Percentiles rank a stretch among this genome's conserved stretches.
Evolutionary conservation across 225 moss, liverwort and hornwort species (phyloP).

Genomic region (Marchantia paleacea): DNA sequence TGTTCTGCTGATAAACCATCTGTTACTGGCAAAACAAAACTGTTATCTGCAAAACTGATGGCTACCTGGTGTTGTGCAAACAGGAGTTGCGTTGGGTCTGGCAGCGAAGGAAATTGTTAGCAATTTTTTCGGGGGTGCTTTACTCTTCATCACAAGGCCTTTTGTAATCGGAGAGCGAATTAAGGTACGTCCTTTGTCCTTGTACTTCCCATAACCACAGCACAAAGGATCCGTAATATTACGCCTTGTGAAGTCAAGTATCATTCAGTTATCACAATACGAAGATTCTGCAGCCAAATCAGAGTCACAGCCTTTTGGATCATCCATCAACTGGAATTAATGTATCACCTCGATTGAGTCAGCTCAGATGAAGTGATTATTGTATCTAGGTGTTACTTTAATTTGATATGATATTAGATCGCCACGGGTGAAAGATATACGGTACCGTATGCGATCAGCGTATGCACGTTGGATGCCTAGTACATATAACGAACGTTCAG

Average conservation of each 20-base stretch:
- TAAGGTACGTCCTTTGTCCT: slow-evolving; percentile 44
- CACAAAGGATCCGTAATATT: background rate
- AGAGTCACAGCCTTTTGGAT: background rate
- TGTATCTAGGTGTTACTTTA: too few species aligned
- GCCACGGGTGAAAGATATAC: too few species aligned
- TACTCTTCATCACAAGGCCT: slow-evolving; percentile 65
- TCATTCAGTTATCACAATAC: background rate
- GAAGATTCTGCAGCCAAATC: background rate
- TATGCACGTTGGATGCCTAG: too few species aligned
- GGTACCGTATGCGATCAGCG: too few species aligned
- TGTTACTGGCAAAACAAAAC: too few species aligned
- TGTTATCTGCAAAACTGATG: background rate
- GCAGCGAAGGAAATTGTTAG: slow-evolving; percentile 87
- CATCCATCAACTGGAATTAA: background rate
- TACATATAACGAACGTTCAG: too few species aligned
- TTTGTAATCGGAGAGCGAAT: slow-evolving; percentile 77
- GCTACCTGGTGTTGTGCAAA: background rate
- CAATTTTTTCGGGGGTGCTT: slow-evolving; percentile 80
- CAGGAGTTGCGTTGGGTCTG: slow-evolving; percentile 81
- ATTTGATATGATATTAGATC: too few species aligned
- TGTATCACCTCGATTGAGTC: too few species aligned
- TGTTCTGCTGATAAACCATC: too few species aligned
- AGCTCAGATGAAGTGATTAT: too few species aligned
- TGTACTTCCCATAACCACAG: background rate
- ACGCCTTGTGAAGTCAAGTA: background rate